phyloP scores from a whole-genome alignment of 2,329 filamentous ascomycete species.

The Trichoderma asperellum region DNA sequence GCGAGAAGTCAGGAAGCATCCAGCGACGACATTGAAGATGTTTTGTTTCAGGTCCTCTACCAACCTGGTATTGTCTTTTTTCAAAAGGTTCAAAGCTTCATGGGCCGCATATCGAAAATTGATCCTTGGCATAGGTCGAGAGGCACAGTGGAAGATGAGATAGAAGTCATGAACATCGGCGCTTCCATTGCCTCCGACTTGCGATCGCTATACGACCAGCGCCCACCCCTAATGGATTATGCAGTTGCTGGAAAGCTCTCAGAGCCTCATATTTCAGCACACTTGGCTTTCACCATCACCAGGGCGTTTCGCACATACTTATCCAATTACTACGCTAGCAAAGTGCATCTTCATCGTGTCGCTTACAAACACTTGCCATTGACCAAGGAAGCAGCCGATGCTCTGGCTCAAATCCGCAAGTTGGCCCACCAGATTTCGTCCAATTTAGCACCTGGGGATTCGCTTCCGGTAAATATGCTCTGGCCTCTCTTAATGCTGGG shows the following conservation, averaged over 20 bases:
- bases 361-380: constrained; percentile 59
- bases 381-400: constrained; percentile 53
- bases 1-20: constrained; percentile 33
- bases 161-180: constrained; percentile 60
- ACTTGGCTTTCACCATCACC: constrained; percentile 55
- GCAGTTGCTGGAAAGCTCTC: constrained; percentile 56
- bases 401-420: constrained; percentile 53
- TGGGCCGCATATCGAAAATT: constrained; percentile 60
- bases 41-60: constrained; percentile 58
- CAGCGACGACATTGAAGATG: constrained; percentile 51
- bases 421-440: constrained; percentile 50
- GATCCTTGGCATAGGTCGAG: constrained; percentile 60
- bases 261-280: constrained; percentile 52
- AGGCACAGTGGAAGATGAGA: constrained; percentile 61
- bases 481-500: constrained; percentile 62
- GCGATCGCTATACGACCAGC: constrained; percentile 52
- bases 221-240: constrained; percentile 60
- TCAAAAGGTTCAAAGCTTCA: constrained; percentile 61
- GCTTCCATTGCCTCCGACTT: constrained; percentile 56
- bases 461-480: constrained; percentile 59
- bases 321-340: constrained; percentile 60
- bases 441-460: constrained; percentile 48
- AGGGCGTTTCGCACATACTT: constrained; percentile 59
- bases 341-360: constrained; percentile 60
- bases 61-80: constrained; percentile 61